Evolutionary conservation across 2,329 filamentous ascomycete species (phyloP).

Genomic region (Neofusicoccum kwambonambiense): DNA sequence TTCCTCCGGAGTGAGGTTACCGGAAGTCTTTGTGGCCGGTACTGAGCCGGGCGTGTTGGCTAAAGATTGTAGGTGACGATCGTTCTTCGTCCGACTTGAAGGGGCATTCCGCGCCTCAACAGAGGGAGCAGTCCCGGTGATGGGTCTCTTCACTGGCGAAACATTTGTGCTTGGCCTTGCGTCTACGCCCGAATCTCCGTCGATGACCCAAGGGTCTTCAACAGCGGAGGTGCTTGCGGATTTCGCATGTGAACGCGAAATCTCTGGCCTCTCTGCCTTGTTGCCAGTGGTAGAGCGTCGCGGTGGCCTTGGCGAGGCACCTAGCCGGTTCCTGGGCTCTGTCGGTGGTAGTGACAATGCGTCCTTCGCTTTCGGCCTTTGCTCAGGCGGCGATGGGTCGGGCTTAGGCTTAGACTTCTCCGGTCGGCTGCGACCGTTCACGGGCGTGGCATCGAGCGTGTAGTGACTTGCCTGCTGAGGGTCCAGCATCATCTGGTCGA

Average conservation of each 20-base stretch:
- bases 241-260: neutral
- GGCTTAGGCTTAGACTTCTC: neutral
- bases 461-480: constrained; percentile 12
- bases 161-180: neutral
- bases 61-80: neutral
- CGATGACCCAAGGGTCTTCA: constrained; percentile 15
- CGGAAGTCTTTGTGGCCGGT: neutral
- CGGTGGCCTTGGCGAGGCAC: neutral
- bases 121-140: neutral
- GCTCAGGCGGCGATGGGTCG: neutral
- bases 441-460: constrained; percentile 13
- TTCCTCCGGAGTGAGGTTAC: neutral
- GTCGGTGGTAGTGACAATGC: neutral
- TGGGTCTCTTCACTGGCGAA: neutral
- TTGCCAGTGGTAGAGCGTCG: neutral
- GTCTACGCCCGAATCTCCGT: neutral
- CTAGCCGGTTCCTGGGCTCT: neutral
- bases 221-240: neutral
- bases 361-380: neutral
- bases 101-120: neutral
- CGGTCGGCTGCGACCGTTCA: neutral
- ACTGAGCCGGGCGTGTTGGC: neutral
- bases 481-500: constrained; percentile 16
- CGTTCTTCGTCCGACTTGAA: constrained; percentile 1
- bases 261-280: neutral